Evolutionary conservation across 1,139 yeast genomes (phyloP), one percentile per base, ranked within the genome.

Genomic region (Spathaspora sp.): DNA sequence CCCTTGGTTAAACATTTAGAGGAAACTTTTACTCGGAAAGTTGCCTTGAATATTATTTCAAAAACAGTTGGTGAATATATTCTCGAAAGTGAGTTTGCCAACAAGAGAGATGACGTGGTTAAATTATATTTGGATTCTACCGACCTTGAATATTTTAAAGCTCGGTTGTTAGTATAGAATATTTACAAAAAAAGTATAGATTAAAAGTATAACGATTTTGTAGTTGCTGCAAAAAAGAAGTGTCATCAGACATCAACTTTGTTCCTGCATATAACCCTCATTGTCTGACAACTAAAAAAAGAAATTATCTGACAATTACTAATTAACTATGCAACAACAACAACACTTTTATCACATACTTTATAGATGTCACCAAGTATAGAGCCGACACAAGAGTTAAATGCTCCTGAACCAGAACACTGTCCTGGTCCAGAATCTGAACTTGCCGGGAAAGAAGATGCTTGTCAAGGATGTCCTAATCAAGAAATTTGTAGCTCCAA

Each of bases 381-480:
- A 44, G 51, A 45, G 16, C 25, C 31, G 15, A 48, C 67, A 2
- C 64, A 67, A 51, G 38, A 34, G 24, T 62, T 74, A 25, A 58
- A 60, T 43, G 80, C 80, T 0, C 85, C 88, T 2, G 90, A 86
- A 58, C 97, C 97, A 1, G 97, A 90, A 59, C 98, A 93, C 66
- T 93, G 99, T 71, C 99, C 99, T 0, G 99, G 99, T 0, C 96
- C 98, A 1, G 97, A 91, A 61, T 87, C 96, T 1, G 97, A 89
- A 54, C 69, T 72, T 46, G 99, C 99, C 1, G 99, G 99, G 7
- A 82, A 85, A 59, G 93, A 89, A 2, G 96, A 89, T 60, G 96
- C 98, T 11, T 95, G 99, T 64, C 76, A 72, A 13, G 97, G 97
- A 13, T 95, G 99, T 70, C 95, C 98, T 15, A 93, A 95, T 65